Conservation (phyloP, 225 moss, liverwort and hornwort genomes). For the Polytrichum commune region DNA sequence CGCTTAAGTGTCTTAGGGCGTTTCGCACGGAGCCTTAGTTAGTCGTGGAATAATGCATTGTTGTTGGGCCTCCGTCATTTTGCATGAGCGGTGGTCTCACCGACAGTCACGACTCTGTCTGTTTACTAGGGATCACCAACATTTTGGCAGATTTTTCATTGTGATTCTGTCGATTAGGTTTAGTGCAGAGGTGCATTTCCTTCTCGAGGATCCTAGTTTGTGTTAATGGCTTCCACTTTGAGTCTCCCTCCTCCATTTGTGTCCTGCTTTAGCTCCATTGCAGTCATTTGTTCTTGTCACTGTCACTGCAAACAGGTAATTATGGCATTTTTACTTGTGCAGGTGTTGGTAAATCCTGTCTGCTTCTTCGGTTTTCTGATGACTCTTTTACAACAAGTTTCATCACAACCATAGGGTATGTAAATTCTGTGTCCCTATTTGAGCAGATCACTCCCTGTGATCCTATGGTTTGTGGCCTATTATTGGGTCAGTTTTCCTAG, state of each 20-base stretch:
- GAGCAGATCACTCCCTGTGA: too few relatives aligned
- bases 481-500: too few relatives aligned
- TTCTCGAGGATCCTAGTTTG: not conserved
- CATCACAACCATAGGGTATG: slow-evolving; percentile 96
- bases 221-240: not conserved
- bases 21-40: too few relatives aligned
- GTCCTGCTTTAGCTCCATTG: not conserved
- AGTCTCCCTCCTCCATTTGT: not conserved
- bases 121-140: too few relatives aligned
- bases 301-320: slow-evolving; percentile 14
- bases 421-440: not conserved
- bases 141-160: not conserved
- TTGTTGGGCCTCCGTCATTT: too few relatives aligned
- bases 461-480: too few relatives aligned
- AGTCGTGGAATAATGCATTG: too few relatives aligned
- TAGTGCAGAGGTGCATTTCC: not conserved
- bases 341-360: slow-evolving; percentile 94
- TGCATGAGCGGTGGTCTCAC: too few relatives aligned
- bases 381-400: slow-evolving; percentile 98
- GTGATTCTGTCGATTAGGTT: slow-evolving; percentile 1
- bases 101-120: too few relatives aligned
- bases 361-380: slow-evolving; percentile 95
- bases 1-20: too few relatives aligned
- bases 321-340: slow-evolving; percentile 24
- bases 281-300: not conserved